phyloP scores from a whole-genome alignment of 2,329 filamentous ascomycete genomes.

The Epichloe scottii region DNA sequence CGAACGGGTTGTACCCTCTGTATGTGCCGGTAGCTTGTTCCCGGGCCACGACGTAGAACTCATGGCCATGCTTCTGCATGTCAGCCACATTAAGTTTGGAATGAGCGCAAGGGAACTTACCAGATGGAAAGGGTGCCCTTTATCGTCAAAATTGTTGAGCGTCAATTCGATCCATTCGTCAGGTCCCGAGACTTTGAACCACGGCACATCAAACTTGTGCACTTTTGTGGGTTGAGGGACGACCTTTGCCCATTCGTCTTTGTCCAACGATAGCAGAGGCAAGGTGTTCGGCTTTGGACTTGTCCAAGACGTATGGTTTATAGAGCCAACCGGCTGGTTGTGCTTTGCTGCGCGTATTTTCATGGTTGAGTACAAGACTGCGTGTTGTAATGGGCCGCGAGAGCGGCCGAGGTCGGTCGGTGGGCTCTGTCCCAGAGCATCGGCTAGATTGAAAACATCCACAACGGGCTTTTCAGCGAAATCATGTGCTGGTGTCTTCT shows the following conservation, averaged over 20 bases:
- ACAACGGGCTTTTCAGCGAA: background rate
- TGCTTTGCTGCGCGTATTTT: constrained; percentile 10
- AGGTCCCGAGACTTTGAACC: constrained; percentile 7
- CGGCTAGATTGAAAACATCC: constrained; percentile 2
- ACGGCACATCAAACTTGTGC: constrained; percentile 9
- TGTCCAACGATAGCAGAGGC: constrained; percentile 9
- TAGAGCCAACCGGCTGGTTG: constrained; percentile 11
- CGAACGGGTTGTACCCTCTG: constrained; percentile 10
- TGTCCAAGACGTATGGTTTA: constrained; percentile 13
- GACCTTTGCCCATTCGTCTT: constrained; percentile 6
- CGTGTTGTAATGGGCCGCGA: constrained; percentile 4
- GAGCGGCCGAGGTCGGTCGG: background rate
- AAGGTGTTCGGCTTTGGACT: constrained; percentile 1
- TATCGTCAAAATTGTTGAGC: constrained; percentile 38
- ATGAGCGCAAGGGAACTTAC: constrained; percentile 13
- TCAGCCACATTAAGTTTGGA: background rate
- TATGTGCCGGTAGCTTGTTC: constrained; percentile 2
- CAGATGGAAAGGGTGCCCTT: constrained; percentile 36
- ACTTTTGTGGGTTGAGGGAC: constrained; percentile 8
- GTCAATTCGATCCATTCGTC: constrained; percentile 32
- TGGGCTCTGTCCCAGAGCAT: background rate
- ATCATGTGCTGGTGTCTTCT: background rate
- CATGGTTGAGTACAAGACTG: constrained; percentile 11
- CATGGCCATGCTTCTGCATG: constrained; percentile 10
- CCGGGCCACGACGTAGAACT: constrained; percentile 9